Conservation (phyloP, 2,329 filamentous ascomycete genomes). For the Leptographium flavum region DNA sequence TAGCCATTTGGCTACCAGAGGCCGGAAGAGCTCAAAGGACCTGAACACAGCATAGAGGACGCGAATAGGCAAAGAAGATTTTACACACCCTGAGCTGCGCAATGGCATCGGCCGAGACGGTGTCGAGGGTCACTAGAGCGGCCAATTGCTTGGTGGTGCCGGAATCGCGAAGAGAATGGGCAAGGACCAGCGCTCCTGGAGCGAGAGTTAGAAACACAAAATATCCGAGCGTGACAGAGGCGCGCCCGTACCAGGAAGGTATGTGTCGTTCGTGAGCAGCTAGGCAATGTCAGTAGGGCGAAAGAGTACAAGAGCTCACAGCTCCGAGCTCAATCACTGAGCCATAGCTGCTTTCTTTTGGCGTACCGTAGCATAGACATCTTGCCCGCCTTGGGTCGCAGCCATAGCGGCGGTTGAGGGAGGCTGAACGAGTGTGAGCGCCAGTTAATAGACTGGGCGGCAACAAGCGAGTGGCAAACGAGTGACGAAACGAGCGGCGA, state of each 20-base stretch:
- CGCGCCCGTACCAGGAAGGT: slow-evolving; percentile 60
- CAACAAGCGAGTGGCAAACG: background rate
- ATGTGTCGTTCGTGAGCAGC: slow-evolving; percentile 85
- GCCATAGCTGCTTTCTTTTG: background rate
- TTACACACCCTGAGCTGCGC: slow-evolving; percentile 71
- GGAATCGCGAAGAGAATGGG: slow-evolving; percentile 85
- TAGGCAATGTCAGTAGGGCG: slow-evolving; percentile 23
- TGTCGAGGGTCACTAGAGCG: slow-evolving; percentile 69
- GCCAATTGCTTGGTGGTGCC: slow-evolving; percentile 77
- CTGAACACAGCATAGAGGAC: too few relatives aligned
- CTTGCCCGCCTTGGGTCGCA: slow-evolving; percentile 26
- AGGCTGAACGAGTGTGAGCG: background rate
- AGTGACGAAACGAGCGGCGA: background rate
- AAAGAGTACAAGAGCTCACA: background rate
- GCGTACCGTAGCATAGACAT: slow-evolving; percentile 44
- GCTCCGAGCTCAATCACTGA: background rate
- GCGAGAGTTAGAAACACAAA: background rate
- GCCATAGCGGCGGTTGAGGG: slow-evolving; percentile 21
- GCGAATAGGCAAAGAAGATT: too few relatives aligned
- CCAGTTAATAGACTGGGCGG: too few relatives aligned
- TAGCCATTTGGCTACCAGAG: background rate
- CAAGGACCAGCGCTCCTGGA: slow-evolving; percentile 78
- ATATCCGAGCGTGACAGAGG: background rate
- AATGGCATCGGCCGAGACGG: slow-evolving; percentile 60
- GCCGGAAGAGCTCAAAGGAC: slow-evolving; percentile 10